These are phyloP conservation scores for Tylopilus rubrobrunneus DNA, from an alignment of 768 basidiomycete genomes.

Conservation along the genomic window DNA sequence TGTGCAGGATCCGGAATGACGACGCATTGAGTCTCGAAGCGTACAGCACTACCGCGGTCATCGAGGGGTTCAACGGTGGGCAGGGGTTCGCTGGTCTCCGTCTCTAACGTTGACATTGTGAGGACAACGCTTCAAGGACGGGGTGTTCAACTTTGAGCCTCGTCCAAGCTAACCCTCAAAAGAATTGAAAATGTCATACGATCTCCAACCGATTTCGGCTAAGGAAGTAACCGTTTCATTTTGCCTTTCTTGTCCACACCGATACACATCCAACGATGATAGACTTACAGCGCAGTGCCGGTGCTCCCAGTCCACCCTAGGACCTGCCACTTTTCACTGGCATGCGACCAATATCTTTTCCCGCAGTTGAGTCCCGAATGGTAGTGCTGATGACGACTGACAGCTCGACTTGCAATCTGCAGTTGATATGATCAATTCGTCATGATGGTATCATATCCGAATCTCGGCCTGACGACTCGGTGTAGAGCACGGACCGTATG, in stretches of 20 bases:
- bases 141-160: too few species aligned
- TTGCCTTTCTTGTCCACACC: conserved; percentile 8
- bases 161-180: not conserved
- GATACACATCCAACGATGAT: not conserved
- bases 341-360: not conserved
- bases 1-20: conserved; percentile 27
- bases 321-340: not conserved
- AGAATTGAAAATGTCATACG: conserved; percentile 20
- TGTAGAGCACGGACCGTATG: too few species aligned
- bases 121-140: not conserved
- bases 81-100: not conserved
- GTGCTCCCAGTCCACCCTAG: not conserved
- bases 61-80: conserved; percentile 10
- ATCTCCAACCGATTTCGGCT: conserved; percentile 9
- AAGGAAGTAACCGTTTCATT: conserved; percentile 2
- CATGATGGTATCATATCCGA: too few species aligned
- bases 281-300: not conserved
- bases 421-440: too few species aligned
- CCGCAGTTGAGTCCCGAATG: not conserved
- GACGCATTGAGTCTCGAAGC: conserved; percentile 71
- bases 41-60: conserved; percentile 39
- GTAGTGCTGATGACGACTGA: not conserved
- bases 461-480: too few species aligned
- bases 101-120: conserved; percentile 13
- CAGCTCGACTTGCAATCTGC: not conserved